A percentile compares a stretch with the other conserved stretches of the same genome.
Conservation (phyloP, 1,284 basidiomycete species). For the Puccinia polysora region DNA sequence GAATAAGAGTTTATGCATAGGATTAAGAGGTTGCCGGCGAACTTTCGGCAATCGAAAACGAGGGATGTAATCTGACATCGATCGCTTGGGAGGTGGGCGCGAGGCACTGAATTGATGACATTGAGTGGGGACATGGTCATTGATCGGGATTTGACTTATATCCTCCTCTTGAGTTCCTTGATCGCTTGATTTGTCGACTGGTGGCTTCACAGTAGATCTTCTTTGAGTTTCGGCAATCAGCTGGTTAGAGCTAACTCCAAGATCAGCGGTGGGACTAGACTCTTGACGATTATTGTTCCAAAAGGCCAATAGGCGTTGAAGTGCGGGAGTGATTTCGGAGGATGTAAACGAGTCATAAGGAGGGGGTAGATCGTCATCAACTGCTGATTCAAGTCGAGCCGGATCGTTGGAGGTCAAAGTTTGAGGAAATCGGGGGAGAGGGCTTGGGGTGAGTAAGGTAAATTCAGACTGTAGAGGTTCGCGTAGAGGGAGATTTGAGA, state of each 20-base stretch:
- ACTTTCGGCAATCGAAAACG: constrained; percentile 19
- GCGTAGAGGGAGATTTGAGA: not conserved
- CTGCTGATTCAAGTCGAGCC: not conserved
- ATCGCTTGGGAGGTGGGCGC: not conserved
- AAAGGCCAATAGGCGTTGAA: constrained; percentile 29
- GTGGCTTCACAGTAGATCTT: not conserved
- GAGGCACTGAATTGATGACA: too few species aligned
- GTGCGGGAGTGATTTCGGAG: not conserved
- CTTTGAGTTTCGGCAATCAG: not conserved
- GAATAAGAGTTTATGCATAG: constrained; percentile 29
- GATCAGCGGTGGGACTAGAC: not conserved
- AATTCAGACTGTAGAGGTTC: constrained; percentile 17
- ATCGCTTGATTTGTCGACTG: not conserved
- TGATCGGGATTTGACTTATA: too few species aligned
- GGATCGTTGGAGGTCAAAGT: not conserved
- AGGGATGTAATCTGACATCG: not conserved
- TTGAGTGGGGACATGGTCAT: too few species aligned
- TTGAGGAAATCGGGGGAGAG: not conserved
- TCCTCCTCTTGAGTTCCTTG: not conserved
- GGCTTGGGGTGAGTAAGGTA: constrained; percentile 24
- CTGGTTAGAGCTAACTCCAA: too few species aligned
- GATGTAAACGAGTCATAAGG: constrained; percentile 35
- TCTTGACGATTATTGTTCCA: constrained; percentile 16
- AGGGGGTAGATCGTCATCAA: not conserved
- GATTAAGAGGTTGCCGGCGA: constrained; percentile 20